Evolutionary conservation across 129 eudicot genomes (phyloP), one percentile per base, ranked within the genome.

Genomic region (Tagetes erecta): DNA sequence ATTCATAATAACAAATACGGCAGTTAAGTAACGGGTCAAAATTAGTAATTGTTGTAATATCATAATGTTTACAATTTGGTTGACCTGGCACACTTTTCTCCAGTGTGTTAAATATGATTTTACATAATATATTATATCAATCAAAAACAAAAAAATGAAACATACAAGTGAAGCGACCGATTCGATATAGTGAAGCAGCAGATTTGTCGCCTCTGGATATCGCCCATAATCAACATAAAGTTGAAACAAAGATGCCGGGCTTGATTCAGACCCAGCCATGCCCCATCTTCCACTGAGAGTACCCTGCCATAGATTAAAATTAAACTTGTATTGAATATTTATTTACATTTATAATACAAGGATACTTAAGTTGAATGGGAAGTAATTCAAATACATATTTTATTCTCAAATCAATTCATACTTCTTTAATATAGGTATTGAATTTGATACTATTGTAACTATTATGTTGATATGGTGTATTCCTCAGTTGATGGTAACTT

Each of bases 181-280:
- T 70, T 91, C 94, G 8, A 91, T 80, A 83, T 95, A 85, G 60
- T 91, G 96, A 44, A 95, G 76, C 66, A 95, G 83, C 53, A 92
- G 82, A 75, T 87, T 90, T 40, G 83, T 80, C 62, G 97, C 97
- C 80, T 92, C 97, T 35, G 81, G 73, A 82, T 83, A 87, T 56
- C 97, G 87, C 8, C 97, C 91, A 76, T 89, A 89, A 80, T 92
- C 88, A 71, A 92, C 91, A 82, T 92, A 92, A 40, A 92, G 72
- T 56, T 85, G 87, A 64, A 95, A 83, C 78, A 95, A 75, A 66
- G 94, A 83, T 71, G 97, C 96, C 59, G 99, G 94, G 49, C 82
- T 81, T 47, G 90, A 86, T 76, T 88, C 99, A 66, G 77, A 82
- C 56, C 99, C 99, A 71, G 78, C 70, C 99, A 95, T 95, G 44